Conservation (phyloP, 768 basidiomycete species). For the Amanita pallidorosea region DNA sequence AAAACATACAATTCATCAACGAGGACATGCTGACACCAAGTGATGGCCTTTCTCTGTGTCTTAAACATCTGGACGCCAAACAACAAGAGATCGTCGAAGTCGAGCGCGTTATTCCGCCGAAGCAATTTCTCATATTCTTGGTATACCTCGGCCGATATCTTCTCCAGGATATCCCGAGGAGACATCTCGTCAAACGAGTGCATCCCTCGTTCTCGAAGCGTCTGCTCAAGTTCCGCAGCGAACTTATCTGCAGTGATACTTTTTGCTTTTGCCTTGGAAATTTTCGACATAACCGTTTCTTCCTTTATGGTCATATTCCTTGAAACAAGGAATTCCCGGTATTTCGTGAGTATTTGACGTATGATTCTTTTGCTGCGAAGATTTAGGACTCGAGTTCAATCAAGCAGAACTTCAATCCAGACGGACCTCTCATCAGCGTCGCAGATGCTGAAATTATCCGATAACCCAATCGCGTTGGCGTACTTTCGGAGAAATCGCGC, state of each 20-base stretch:
- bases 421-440: constrained; percentile 71
- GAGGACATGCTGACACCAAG: constrained; percentile 59
- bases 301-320: constrained; percentile 46
- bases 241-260: constrained; percentile 45
- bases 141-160: constrained; percentile 43
- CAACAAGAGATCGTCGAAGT: constrained; percentile 80
- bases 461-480: constrained; percentile 42
- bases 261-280: constrained; percentile 70
- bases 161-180: constrained; percentile 11
- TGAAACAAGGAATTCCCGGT: constrained; percentile 33
- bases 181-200: constrained; percentile 13
- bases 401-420: background rate
- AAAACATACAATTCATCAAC: constrained; percentile 75
- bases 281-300: constrained; percentile 40
- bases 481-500: constrained; percentile 63
- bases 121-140: constrained; percentile 56
- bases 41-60: constrained; percentile 32
- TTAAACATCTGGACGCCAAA: constrained; percentile 60
- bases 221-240: constrained; percentile 13
- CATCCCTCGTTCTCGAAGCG: constrained; percentile 8
- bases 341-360: constrained; percentile 42
- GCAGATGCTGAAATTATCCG: constrained; percentile 71
- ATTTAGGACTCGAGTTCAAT: constrained; percentile 1
- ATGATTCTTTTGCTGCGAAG: constrained; percentile 57
- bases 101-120: constrained; percentile 55